A percentile compares a stretch with the other conserved stretches of the same genome.
These are phyloP conservation scores for Aspergillus glaucus DNA, from an alignment of 2,329 filamentous ascomycete species.

Conservation along the genomic window DNA sequence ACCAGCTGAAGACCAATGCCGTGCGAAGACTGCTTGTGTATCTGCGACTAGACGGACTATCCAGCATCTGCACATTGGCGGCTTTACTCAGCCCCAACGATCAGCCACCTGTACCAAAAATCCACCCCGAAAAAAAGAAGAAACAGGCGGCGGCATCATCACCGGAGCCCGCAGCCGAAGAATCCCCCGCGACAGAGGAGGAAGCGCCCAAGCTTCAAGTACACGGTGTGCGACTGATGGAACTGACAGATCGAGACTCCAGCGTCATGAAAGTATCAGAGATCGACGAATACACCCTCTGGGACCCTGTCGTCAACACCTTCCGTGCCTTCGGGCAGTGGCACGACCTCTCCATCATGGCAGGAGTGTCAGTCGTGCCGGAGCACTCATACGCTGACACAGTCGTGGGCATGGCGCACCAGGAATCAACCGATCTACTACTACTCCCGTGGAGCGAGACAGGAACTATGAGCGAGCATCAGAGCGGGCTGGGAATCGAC, in stretches of 20 bases:
- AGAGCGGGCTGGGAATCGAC: slow-evolving; percentile 44
- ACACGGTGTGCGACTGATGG: slow-evolving; percentile 77
- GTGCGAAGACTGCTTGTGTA: slow-evolving; percentile 69
- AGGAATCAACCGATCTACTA: slow-evolving; percentile 66
- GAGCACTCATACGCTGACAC: slow-evolving; percentile 73
- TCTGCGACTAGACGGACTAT: slow-evolving; percentile 76
- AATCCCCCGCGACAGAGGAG: slow-evolving; percentile 13
- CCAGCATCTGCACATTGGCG: slow-evolving; percentile 75
- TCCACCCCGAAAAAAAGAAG: slow-evolving; percentile 30
- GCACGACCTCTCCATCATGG: slow-evolving; percentile 74
- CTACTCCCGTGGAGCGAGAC: slow-evolving; percentile 87
- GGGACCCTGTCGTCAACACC: slow-evolving; percentile 82
- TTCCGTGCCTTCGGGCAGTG: slow-evolving; percentile 84
- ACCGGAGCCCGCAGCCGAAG: slow-evolving; percentile 17
- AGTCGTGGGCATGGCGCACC: slow-evolving; percentile 61
- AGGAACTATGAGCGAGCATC: slow-evolving; percentile 65
- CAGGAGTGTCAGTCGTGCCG: slow-evolving; percentile 72
- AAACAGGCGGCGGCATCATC: slow-evolving; percentile 9
- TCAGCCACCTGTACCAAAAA: slow-evolving; percentile 23
- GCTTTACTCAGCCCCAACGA: slow-evolving; percentile 55
- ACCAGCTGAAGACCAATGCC: slow-evolving; percentile 46
- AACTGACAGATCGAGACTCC: slow-evolving; percentile 85
- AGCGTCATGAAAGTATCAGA: slow-evolving; percentile 93
- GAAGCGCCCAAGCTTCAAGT: slow-evolving; percentile 54
- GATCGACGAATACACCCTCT: slow-evolving; percentile 62